These are phyloP conservation scores for peach (Prunus persica) DNA, from an alignment of 306 rosid genomes.

Conservation along the genomic window Prunus_persica_NCBIv2 NC_034015.1:10215001-10215500, in stretches of 20 bases:
- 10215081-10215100: too few relatives aligned
- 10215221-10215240: too few relatives aligned
- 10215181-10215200: too few relatives aligned
- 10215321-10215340: background rate
- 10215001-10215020: too few relatives aligned
- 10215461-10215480: background rate
- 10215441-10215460: background rate
- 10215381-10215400: background rate
- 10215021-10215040: too few relatives aligned
- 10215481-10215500: background rate
- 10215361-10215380: background rate
- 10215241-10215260: background rate
- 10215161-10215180: too few relatives aligned
- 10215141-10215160: too few relatives aligned
- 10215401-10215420: background rate
- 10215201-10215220: background rate
- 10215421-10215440: background rate
- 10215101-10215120: too few relatives aligned
- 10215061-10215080: too few relatives aligned
- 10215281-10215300: background rate
- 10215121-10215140: too few relatives aligned
- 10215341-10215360: background rate
- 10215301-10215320: background rate
- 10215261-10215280: too few relatives aligned
- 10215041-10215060: too few relatives aligned